phyloP scores from a whole-genome alignment of 257 asterid species.

The Petunia axillaris region DNA sequence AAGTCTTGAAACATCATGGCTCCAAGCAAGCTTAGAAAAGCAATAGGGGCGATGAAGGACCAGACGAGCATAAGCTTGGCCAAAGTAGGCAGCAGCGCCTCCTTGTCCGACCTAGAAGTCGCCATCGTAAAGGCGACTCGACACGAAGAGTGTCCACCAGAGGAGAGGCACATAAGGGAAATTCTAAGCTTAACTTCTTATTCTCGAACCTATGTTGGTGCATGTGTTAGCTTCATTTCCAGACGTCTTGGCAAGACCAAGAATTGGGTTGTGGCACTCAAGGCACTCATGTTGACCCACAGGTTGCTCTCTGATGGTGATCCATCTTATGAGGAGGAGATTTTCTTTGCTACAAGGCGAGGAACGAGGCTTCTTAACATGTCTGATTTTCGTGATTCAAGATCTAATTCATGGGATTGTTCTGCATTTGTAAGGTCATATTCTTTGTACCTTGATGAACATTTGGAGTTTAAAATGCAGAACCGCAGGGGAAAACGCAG shows the following conservation, averaged over 20 bases:
- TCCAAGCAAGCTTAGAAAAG: conserved; percentile 84
- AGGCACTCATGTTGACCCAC: conserved; percentile 78
- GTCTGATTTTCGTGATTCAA: conserved; percentile 80
- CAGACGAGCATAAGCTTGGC: conserved; percentile 92
- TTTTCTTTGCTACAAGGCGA: conserved; percentile 81
- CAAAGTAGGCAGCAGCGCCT: conserved; percentile 71
- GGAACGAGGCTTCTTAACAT: conserved; percentile 94
- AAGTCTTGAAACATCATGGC: conserved; percentile 48
- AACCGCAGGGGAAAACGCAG: conserved; percentile 60
- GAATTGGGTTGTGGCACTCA: conserved; percentile 92
- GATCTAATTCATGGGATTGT: conserved; percentile 77
- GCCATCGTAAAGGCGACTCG: conserved; percentile 96
- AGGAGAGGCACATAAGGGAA: conserved; percentile 78
- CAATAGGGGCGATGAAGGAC: conserved; percentile 94
- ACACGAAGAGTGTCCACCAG: conserved; percentile 95
- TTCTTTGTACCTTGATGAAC: conserved; percentile 77
- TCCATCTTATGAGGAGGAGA: conserved; percentile 74
- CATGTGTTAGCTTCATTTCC: conserved; percentile 70
- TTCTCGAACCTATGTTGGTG: conserved; percentile 67
- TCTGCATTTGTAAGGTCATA: conserved; percentile 85
- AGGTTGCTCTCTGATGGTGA: conserved; percentile 83
- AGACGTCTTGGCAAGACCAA: conserved; percentile 84
- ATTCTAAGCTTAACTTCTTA: conserved; percentile 71
- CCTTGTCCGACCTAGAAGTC: conserved; percentile 81
- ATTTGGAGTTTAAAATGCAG: conserved; percentile 78